A percentile compares a stretch with the other conserved stretches of the same genome.
These are phyloP conservation scores for Gastrolobium bilobum DNA, from an alignment of 306 rosid genomes.

Conservation along the genomic window DNA sequence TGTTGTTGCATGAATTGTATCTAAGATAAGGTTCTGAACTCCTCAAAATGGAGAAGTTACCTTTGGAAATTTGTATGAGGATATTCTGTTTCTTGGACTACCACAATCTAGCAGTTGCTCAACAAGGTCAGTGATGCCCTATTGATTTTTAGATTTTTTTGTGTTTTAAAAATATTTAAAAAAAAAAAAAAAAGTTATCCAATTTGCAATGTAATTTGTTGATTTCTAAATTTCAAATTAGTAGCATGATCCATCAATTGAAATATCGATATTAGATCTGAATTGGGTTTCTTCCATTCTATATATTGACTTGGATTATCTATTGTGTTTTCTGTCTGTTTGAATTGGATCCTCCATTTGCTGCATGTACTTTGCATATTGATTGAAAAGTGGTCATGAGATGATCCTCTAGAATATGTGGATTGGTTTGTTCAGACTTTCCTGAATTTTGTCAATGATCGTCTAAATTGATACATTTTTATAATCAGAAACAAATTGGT, in stretches of 20 bases:
- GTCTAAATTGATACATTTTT: conserved; percentile 17
- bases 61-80: conserved; percentile 63
- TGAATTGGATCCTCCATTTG: conserved; percentile 26
- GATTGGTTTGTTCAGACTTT: conserved; percentile 22
- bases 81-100: conserved; percentile 71
- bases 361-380: neutral
- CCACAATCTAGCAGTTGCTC: conserved; percentile 62
- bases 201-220: conserved; percentile 8
- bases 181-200: neutral
- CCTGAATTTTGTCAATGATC: neutral
- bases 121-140: conserved; percentile 63
- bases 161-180: conserved; percentile 1
- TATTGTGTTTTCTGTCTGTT: neutral
- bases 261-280: conserved; percentile 14
- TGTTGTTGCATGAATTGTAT: conserved; percentile 32
- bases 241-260: neutral
- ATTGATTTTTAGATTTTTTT: neutral
- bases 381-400: conserved; percentile 32
- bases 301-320: neutral
- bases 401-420: conserved; percentile 1
- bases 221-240: neutral
- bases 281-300: conserved; percentile 41
- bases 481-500: conserved; percentile 29
- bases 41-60: conserved; percentile 65
- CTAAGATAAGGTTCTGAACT: neutral